Evolutionary conservation across 495 filamentous ascomycete genomes (phyloP), one percentile per base, ranked within the genome.

Genomic region (Penicillium cataractarum): DNA sequence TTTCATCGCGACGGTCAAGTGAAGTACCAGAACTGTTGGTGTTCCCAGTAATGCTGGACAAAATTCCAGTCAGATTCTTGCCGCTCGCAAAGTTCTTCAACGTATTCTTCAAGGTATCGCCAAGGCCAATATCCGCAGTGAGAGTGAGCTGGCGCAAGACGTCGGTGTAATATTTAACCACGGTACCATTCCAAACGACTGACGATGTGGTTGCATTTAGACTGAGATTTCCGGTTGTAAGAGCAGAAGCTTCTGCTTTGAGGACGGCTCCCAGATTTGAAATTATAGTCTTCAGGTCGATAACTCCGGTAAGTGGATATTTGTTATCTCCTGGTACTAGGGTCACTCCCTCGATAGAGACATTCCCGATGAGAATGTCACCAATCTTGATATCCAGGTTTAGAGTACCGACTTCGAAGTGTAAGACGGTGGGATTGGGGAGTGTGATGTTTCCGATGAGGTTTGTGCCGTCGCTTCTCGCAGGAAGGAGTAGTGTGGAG

Each of bases 321-420:
- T 75, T 72, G 74, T 89, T 89, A 62, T 81, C 78, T 26, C 89
- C 89, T 3, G 89, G 87, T 8, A 55, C 60, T 42, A 90, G 80
- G 4, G 76, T 69, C 17, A 91, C 76, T 69, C 88, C 80, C 64
- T 79, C 68, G 40, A 91, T 68, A 21, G 76, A 82, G 42, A 81
- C 77, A 55, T 76, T 83, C 60, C 87, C 88, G 61, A 89, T 76
- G 12, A 65, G 13, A 21, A 71, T 60, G 32, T 70, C 62, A 26
- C 74, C 74, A 29, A 62, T 70, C 27, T 73, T 71, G 37, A 77
- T 62, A 33, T 79, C 66, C 22, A 79, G 62, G 6, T 61, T 60
- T 3, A 74, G 64, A 8, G 65, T 76, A n/a, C 75, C 76, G 3
- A 79, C 73, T 63, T 75, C 65, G 9, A 79, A 56, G 3, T 62